Percentiles rank a stretch among this genome's conserved stretches.
These are phyloP conservation scores for Podospora sp. DNA, from an alignment of 495 filamentous ascomycete genomes.

Conservation along the genomic window DNA sequence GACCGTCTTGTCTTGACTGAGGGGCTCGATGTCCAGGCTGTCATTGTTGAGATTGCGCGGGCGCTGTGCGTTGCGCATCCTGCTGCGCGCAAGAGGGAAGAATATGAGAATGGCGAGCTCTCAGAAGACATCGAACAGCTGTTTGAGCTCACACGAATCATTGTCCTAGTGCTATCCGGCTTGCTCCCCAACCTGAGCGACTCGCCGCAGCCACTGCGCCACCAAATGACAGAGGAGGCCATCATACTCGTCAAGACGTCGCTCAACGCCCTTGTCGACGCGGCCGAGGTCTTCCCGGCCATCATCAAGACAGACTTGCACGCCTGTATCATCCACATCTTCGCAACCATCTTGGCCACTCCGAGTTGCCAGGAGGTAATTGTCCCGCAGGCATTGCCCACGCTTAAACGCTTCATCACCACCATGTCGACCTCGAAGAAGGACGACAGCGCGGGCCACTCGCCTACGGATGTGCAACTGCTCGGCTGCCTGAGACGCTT, in stretches of 20 bases:
- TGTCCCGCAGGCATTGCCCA: slow-evolving; percentile 87
- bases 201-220: slow-evolving; percentile 67
- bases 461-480: slow-evolving; percentile 52
- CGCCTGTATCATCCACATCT: slow-evolving; percentile 95
- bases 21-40: slow-evolving; percentile 81
- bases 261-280: slow-evolving; percentile 86
- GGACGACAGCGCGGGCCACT: slow-evolving; percentile 36
- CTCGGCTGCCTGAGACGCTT: slow-evolving; percentile 78
- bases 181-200: slow-evolving; percentile 86
- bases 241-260: slow-evolving; percentile 76
- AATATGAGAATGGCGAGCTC: slow-evolving; percentile 69
- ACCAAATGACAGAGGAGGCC: slow-evolving; percentile 79
- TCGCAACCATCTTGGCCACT: slow-evolving; percentile 87
- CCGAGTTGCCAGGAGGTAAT: slow-evolving; percentile 83
- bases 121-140: slow-evolving; percentile 98
- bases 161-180: slow-evolving; percentile 87
- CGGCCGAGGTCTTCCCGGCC: slow-evolving; percentile 90
- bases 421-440: slow-evolving; percentile 60
- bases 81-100: slow-evolving; percentile 71
- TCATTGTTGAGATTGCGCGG: slow-evolving; percentile 89
- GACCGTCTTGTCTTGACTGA: slow-evolving; percentile 93
- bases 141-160: slow-evolving; percentile 93
- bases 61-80: slow-evolving; percentile 89
- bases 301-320: slow-evolving; percentile 97
- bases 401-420: slow-evolving; percentile 86